phyloP scores from a whole-genome alignment of 495 filamentous ascomycete genomes.

The Articulospora tetracladia region DNA sequence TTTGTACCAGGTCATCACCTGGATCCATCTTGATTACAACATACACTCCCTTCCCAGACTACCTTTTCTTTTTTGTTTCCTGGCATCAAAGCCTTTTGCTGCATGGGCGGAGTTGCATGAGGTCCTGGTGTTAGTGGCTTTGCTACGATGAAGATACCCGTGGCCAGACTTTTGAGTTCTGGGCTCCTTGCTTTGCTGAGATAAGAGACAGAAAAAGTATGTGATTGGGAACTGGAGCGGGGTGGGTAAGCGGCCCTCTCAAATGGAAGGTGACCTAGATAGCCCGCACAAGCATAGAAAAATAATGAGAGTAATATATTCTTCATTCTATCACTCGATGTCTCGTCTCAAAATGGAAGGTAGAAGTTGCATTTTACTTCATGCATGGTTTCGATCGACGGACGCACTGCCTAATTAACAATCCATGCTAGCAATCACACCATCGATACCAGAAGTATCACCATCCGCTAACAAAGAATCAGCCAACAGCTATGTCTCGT shows the following conservation, averaged over 20 bases:
- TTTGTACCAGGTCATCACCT: background rate
- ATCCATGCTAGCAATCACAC: conserved; percentile 12
- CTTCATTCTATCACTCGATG: too few relatives aligned
- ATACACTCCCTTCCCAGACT: background rate
- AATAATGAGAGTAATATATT: too few relatives aligned
- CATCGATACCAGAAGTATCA: conserved; percentile 4
- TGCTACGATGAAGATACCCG: conserved; percentile 18
- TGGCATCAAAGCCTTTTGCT: conserved; percentile 5
- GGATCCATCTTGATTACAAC: background rate
- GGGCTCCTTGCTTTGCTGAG: conserved; percentile 12
- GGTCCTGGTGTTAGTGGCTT: conserved; percentile 19
- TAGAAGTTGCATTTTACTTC: too few relatives aligned
- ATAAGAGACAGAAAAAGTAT: conserved; percentile 3
- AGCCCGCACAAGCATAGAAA: conserved; percentile 3
- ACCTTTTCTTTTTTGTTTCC: conserved; percentile 7
- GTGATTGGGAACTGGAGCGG: background rate
- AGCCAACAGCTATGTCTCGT: background rate
- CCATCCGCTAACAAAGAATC: conserved; percentile 1
- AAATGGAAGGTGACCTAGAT: background rate
- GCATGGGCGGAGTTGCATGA: conserved; percentile 24
- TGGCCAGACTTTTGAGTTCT: background rate
- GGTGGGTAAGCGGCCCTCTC: background rate
- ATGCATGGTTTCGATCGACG: background rate
- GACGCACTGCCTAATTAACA: background rate
- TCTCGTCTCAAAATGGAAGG: too few relatives aligned